Evolutionary conservation across 2,329 filamentous ascomycete genomes (phyloP), one percentile per base, ranked within the genome.

Genomic region (Zymoseptoria passerinii): DNA sequence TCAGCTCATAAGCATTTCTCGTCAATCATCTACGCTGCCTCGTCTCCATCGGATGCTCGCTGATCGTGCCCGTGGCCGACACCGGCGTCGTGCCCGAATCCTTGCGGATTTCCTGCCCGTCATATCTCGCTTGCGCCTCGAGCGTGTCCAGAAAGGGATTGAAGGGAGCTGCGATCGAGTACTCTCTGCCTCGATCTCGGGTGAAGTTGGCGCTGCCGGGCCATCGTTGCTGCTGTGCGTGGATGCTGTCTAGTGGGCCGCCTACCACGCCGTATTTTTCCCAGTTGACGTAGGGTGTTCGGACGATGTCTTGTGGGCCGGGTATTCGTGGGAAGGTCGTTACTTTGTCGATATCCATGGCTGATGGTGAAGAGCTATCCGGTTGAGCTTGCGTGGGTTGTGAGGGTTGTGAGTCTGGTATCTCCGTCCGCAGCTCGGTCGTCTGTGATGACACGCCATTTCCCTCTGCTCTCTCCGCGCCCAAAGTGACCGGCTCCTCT

Each of bases 201-300:
- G 57, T 64, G 27, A 60, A 61, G 8, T 59, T 60, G 8, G 40
- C 52, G 19, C 60, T 67, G 20, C 70, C 68, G 1, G 90, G 91
- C 56, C 83, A 81, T 53, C 77, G 75, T 55, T 85, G 76, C 74
- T 96, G 91, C 69, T 95, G 89, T 54, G 84, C 82, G 71, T 96
- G 92, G 63, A 96, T 78, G 71, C 85, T 88, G 73, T 96, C 90
- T 40, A 96, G 79, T 1, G 89, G 84, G 60, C 89, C 87, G 53
- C 90, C 92, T 2, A 94, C 85, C n/a, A 96, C 81, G 66, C 90
- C 89, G 73, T 97, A 97, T 70, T 96, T 92, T 10, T 86, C 84
- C 92, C 92, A 97, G 76, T 96, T 96, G 69, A 97, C 86, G 8
- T 90, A 88, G 8, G 92, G 92, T 75, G 87, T 90, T 48, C 92